Conservation (phyloP, 108 stramenopile species). For the Aurantiochytrium sp. region DNA sequence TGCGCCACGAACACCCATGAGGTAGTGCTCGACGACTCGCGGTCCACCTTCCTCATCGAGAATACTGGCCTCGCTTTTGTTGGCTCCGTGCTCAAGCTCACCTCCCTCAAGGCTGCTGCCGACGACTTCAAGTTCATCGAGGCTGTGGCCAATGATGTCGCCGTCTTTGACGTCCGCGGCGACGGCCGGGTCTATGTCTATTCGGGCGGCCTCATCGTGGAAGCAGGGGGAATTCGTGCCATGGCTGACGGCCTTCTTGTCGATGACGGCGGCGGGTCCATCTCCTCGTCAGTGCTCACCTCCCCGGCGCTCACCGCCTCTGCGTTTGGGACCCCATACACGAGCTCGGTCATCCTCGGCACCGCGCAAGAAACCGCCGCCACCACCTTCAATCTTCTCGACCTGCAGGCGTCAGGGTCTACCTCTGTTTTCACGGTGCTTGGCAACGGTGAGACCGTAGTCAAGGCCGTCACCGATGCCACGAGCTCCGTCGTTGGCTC, state of each 20-base stretch:
- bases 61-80: neutral
- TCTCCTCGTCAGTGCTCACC: neutral
- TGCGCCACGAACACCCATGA: constrained; percentile 25
- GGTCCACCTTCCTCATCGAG: neutral
- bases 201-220: neutral
- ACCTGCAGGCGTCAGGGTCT: neutral
- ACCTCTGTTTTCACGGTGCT: neutral
- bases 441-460: neutral
- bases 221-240: neutral
- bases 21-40: neutral
- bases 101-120: neutral
- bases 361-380: neutral
- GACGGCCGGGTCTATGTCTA: neutral
- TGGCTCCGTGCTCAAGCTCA: neutral
- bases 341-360: neutral
- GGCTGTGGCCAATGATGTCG: neutral
- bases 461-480: neutral
- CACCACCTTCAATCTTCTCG: neutral
- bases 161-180: neutral
- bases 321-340: neutral
- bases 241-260: neutral
- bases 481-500: neutral
- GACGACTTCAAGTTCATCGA: neutral
- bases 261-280: neutral
- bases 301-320: neutral